Percentiles rank a stretch among this genome's conserved stretches.
Conservation (phyloP, 441 rosid genomes). For the Populus hybrid region DNA sequence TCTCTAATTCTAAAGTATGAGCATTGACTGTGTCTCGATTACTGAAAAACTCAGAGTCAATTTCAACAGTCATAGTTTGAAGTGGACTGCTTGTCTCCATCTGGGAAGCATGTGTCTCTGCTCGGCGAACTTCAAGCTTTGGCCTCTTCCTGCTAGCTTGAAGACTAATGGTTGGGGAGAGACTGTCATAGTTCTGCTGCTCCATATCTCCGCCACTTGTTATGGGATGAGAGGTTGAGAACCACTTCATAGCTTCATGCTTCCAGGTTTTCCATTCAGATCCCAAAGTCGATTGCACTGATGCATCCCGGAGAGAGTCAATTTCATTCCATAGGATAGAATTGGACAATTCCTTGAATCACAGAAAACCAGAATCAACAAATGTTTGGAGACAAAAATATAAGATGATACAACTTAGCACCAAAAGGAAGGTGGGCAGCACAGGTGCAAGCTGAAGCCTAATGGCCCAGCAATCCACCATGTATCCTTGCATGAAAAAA, state of each 20-base stretch:
- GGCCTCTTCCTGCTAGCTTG: constrained; percentile 75
- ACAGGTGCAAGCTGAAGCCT: background rate
- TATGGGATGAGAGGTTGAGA: constrained; percentile 55
- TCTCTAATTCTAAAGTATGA: constrained; percentile 31
- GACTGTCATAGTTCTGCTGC: constrained; percentile 36
- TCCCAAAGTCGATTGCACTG: constrained; percentile 60
- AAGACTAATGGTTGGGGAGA: constrained; percentile 42
- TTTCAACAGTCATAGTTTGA: constrained; percentile 44
- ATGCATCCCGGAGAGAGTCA: constrained; percentile 59
- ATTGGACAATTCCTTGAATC: constrained; percentile 73
- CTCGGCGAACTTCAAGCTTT: constrained; percentile 95
- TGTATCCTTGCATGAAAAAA: background rate
- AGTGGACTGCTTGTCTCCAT: constrained; percentile 42
- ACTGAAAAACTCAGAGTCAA: constrained; percentile 59
- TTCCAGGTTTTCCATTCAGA: constrained; percentile 99
- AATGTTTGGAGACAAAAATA: constrained; percentile 4
- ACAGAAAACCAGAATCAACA: constrained; percentile 13
- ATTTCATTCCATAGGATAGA: constrained; percentile 83
- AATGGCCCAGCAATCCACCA: background rate
- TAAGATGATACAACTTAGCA: background rate
- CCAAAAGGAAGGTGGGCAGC: background rate
- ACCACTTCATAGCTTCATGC: constrained; percentile 86
- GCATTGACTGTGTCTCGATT: constrained; percentile 39
- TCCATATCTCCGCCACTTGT: constrained; percentile 41
- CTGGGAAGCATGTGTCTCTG: constrained; percentile 67